Conservation (phyloP, 2,329 filamentous ascomycete genomes). For the Ophiocordyceps sinensis region DNA sequence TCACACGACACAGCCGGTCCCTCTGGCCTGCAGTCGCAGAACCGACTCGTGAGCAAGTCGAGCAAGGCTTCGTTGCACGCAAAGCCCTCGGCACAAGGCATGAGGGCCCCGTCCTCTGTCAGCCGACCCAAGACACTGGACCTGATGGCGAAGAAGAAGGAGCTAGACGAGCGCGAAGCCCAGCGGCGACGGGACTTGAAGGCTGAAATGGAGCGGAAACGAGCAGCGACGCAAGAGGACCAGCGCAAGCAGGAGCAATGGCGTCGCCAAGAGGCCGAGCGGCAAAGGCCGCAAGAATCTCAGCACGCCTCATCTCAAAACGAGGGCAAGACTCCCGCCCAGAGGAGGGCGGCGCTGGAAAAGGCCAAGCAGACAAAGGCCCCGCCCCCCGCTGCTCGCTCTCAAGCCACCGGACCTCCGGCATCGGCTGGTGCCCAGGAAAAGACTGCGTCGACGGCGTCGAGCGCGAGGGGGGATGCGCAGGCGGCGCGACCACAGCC, state of each 20-base stretch:
- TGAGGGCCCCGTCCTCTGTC: constrained; percentile 46
- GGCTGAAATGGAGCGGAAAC: constrained; percentile 65
- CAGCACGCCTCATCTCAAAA: constrained; percentile 45
- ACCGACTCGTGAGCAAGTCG: constrained; percentile 44
- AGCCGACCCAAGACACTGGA: constrained; percentile 58
- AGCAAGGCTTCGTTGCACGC: constrained; percentile 52
- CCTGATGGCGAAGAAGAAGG: constrained; percentile 66
- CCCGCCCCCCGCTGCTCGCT: constrained; percentile 43
- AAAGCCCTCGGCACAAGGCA: constrained; percentile 39
- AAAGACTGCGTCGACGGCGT: constrained; percentile 8
- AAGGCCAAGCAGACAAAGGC: constrained; percentile 50
- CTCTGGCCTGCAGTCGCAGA: constrained; percentile 22
- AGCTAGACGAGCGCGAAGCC: constrained; percentile 68
- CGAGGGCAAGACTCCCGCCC: constrained; percentile 52
- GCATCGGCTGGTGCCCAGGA: constrained; percentile 25
- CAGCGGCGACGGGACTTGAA: constrained; percentile 72
- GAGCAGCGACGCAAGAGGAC: constrained; percentile 51
- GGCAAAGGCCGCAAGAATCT: constrained; percentile 45
- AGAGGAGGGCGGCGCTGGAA: constrained; percentile 48
- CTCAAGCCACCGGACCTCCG: constrained; percentile 36
- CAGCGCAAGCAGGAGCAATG: constrained; percentile 45
- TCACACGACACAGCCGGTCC: constrained; percentile 30
- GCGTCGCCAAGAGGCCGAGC: constrained; percentile 45
- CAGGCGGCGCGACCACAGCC: constrained; percentile 33
- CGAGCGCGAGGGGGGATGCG: constrained; percentile 15